Evolutionary conservation across 352 stramenopile species (phyloP).

Genomic region (Pythium chondricola): DNA sequence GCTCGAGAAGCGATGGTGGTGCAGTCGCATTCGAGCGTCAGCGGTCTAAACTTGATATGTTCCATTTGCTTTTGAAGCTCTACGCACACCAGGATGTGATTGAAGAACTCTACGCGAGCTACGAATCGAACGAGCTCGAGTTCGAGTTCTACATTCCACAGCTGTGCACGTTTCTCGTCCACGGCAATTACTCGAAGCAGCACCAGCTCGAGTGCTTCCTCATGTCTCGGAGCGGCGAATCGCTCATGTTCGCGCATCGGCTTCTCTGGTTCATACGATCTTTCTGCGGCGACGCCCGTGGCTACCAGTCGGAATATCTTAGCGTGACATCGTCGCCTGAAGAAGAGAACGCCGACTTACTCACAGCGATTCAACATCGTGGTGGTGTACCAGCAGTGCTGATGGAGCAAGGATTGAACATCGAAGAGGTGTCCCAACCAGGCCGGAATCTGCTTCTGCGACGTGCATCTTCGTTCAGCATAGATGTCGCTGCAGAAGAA

Average conservation of each 20-base stretch:
- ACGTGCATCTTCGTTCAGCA: conserved; percentile 50
- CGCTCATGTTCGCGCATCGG: conserved; percentile 79
- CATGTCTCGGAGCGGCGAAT: conserved; percentile 72
- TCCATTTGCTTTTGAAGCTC: conserved; percentile 70
- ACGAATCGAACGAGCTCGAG: conserved; percentile 49
- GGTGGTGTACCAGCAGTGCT: conserved; percentile 63
- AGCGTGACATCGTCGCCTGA: conserved; percentile 51
- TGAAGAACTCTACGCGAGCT: conserved; percentile 66
- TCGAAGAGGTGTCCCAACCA: conserved; percentile 55
- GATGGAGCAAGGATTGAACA: conserved; percentile 68
- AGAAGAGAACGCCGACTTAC: conserved; percentile 55
- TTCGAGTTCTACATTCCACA: conserved; percentile 90
- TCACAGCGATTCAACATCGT: conserved; percentile 58
- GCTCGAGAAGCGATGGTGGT: conserved; percentile 14
- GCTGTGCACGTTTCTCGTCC: conserved; percentile 79
- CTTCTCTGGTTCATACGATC: conserved; percentile 85
- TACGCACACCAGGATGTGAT: conserved; percentile 82
- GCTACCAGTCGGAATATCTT: conserved; percentile 73
- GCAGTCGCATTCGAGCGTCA: conserved; percentile 16
- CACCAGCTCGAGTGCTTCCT: conserved; percentile 84
- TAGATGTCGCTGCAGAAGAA: conserved; percentile 31
- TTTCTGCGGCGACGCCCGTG: conserved; percentile 61
- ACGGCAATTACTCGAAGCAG: conserved; percentile 81
- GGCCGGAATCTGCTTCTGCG: conserved; percentile 43
- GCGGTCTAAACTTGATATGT: conserved; percentile 31